These are phyloP conservation scores for Ceratocystis alfenasii DNA, from an alignment of 2,329 filamentous ascomycete genomes.

Conservation along the genomic window DNA sequence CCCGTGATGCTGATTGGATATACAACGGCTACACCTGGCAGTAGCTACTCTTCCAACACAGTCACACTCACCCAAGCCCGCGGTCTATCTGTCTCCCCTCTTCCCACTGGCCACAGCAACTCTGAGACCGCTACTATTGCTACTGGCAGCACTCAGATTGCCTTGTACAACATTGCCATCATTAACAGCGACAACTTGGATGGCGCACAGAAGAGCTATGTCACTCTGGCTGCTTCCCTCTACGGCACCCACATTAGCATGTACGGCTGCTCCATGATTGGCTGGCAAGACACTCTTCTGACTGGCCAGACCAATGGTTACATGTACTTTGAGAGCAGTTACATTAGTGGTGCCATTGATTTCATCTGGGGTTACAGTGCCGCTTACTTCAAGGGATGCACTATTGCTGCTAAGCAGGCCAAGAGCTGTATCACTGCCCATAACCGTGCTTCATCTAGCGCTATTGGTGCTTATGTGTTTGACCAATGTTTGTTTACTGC, in stretches of 20 bases:
- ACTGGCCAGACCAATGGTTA: constrained; percentile 32
- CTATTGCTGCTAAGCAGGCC: constrained; percentile 28
- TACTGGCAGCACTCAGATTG: constrained; percentile 39
- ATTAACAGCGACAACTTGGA: constrained; percentile 35
- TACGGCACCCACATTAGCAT: constrained; percentile 17
- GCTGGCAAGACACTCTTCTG: constrained; percentile 41
- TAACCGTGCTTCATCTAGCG: constrained; percentile 32
- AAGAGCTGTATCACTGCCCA: constrained; percentile 28
- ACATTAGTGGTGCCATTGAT: constrained; percentile 39
- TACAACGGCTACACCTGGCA: constrained; percentile 36
- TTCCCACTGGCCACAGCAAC: constrained; percentile 32
- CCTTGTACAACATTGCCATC: constrained; percentile 50
- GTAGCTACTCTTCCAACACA: constrained; percentile 42
- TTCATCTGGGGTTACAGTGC: constrained; percentile 29
- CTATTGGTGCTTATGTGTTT: constrained; percentile 30
- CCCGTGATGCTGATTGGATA: constrained; percentile 48
- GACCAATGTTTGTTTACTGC: constrained; percentile 29
- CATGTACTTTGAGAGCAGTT: constrained; percentile 36
- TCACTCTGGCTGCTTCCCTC: constrained; percentile 29
- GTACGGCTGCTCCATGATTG: constrained; percentile 36
- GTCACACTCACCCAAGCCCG: constrained; percentile 37
- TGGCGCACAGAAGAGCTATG: constrained; percentile 37
- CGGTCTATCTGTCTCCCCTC: constrained; percentile 29
- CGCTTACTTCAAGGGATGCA: constrained; percentile 33
- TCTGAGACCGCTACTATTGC: constrained; percentile 40